Evolutionary conservation across 2,329 filamentous ascomycete genomes (phyloP), one percentile per base, ranked within the genome.

Genomic region (Chalara sp.): DNA sequence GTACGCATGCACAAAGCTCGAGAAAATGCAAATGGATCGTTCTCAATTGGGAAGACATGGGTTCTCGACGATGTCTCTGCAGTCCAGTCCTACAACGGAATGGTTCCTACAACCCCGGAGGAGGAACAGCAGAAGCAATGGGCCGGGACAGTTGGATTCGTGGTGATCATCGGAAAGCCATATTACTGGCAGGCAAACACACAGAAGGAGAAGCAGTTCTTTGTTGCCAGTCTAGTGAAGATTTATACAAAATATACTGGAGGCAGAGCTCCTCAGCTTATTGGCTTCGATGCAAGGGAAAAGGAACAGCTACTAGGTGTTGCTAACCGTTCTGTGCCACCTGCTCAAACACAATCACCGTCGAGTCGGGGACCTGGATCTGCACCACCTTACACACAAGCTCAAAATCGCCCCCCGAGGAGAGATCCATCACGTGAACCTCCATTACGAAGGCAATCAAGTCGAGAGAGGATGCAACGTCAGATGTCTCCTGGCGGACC

Each of bases 1-100:
- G 92, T 99, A 46, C 87, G 91, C 63, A 83, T 99, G 74, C 93
- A 99, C 75, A 99, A 99, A 70, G 92, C 90, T 52, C 86, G 95
- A 61, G 93, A 99, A 72, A 99, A 99, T 67, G 76, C 80, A 50
- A 96, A 96, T 67, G 90, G 90, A 50, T 83, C 88, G 29, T 99
- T 96, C 69, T 97, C 92, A 21, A 96, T 99, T 59, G 93, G 93
- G 58, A 99, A 99, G 72, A 96, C 93, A 4, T 99, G 93, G 93
- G 87, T 91, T 66, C 79, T 99, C 59, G 92, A 97, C 68, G 93
- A 99, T 65, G 73, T 99, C 46, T 79, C 80, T 5, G 78, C 80
- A 44, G 87, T 99, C 58, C 87, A 95, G 67, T 93, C 89, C 30
- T 97, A 85, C 64, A 85, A 82, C 6, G 77, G 83, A 42, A 68